phyloP scores from a whole-genome alignment of 768 basidiomycete species.

The Sarcodon sp. region DNA sequence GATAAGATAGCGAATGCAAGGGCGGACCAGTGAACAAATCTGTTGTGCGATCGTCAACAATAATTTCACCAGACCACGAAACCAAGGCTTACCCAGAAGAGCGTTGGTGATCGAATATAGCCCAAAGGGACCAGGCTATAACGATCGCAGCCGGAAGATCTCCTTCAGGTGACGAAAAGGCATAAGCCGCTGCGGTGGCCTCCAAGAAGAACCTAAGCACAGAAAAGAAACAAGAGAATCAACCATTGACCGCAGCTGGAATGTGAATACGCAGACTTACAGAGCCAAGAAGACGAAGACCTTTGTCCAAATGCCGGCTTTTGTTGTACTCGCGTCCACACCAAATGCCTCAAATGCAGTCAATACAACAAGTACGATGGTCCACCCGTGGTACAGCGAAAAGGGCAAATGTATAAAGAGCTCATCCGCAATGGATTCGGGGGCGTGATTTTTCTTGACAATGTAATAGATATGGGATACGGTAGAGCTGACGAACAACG shows the following conservation, averaged over 20 bases:
- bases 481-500: conserved; percentile 74
- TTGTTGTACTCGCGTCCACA: conserved; percentile 47
- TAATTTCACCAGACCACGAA: neutral
- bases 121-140: conserved; percentile 89
- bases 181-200: conserved; percentile 85
- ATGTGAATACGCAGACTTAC: conserved; percentile 27
- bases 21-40: conserved; percentile 85
- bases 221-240: neutral
- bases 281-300: conserved; percentile 90
- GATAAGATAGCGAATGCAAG: conserved; percentile 79
- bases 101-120: conserved; percentile 72
- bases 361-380: conserved; percentile 69
- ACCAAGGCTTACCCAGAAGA: conserved; percentile 20
- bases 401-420: conserved; percentile 92
- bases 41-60: neutral
- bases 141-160: conserved; percentile 88
- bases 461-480: conserved; percentile 88
- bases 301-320: conserved; percentile 82
- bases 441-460: conserved; percentile 74
- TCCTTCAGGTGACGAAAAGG: conserved; percentile 82
- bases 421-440: conserved; percentile 61
- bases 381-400: conserved; percentile 92
- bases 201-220: conserved; percentile 74
- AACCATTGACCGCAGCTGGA: neutral
- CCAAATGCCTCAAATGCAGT: conserved; percentile 87